Conservation (phyloP, 495 filamentous ascomycete genomes). For the Lophiostoma macrostomum region DNA sequence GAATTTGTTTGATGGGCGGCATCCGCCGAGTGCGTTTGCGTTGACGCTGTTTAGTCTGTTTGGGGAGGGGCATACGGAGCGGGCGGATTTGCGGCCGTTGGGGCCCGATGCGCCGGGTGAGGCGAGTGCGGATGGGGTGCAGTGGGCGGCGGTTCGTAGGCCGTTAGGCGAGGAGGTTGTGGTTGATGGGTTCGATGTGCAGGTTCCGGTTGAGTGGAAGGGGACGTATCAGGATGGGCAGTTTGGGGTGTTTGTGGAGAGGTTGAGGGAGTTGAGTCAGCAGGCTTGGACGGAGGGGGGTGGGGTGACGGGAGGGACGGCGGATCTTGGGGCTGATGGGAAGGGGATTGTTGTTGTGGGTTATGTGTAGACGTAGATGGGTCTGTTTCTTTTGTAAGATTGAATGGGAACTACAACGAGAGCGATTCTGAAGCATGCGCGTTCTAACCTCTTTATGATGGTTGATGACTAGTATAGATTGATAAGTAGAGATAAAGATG, state of each 20-base stretch:
- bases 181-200: slow-evolving; percentile 66
- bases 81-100: slow-evolving; percentile 52
- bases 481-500: too few relatives aligned
- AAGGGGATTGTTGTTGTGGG: slow-evolving; percentile 1
- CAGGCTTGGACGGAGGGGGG: slow-evolving; percentile 5
- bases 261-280: slow-evolving; percentile 11
- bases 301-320: not conserved
- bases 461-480: too few relatives aligned
- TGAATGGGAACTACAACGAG: too few relatives aligned
- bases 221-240: slow-evolving; percentile 8
- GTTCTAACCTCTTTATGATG: too few relatives aligned
- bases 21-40: slow-evolving; percentile 55
- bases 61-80: slow-evolving; percentile 49
- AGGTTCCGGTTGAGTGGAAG: slow-evolving; percentile 47
- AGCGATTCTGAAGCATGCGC: too few relatives aligned
- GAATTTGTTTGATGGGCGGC: slow-evolving; percentile 50
- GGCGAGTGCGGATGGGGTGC: not conserved
- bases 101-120: slow-evolving; percentile 37
- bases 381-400: too few relatives aligned
- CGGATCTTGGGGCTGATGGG: slow-evolving; percentile 1
- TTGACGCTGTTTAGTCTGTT: slow-evolving; percentile 66
- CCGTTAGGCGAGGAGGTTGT: slow-evolving; percentile 43
- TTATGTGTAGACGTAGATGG: too few relatives aligned
- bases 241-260: slow-evolving; percentile 11
- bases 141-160: not conserved